Conservation (phyloP, 2,329 filamentous ascomycete species). For the Penicillium sp. region DNA sequence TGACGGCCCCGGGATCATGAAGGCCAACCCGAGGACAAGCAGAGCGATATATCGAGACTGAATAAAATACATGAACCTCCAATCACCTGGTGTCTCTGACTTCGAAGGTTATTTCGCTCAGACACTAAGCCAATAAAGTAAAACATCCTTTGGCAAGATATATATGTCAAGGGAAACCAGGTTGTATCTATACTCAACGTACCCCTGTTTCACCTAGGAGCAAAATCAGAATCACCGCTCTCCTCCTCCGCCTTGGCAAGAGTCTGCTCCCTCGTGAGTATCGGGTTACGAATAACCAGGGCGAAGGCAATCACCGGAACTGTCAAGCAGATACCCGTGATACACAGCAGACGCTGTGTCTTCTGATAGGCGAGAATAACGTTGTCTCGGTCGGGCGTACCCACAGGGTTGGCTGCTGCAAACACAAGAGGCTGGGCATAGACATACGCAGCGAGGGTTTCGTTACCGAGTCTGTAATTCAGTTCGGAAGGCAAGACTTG, state of each 20-base stretch:
- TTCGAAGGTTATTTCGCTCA: background rate
- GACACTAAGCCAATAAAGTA: background rate
- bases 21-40: background rate
- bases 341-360: constrained; percentile 51
- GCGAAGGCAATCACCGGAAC: constrained; percentile 50
- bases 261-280: constrained; percentile 48
- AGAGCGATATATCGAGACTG: background rate
- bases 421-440: constrained; percentile 47
- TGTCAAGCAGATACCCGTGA: constrained; percentile 52
- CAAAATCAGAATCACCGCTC: background rate
- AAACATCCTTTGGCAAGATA: no score
- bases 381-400: constrained; percentile 46
- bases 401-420: constrained; percentile 42
- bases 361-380: constrained; percentile 49
- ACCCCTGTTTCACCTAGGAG: background rate
- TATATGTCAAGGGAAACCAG: background rate
- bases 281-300: constrained; percentile 48
- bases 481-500: constrained; percentile 56
- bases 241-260: constrained; percentile 40
- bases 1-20: background rate
- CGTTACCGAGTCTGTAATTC: constrained; percentile 38
- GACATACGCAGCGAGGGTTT: constrained; percentile 40
- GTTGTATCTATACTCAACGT: background rate
- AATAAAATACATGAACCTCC: background rate
- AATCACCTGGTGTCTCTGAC: background rate